phyloP scores from a whole-genome alignment of 2,329 filamentous ascomycete genomes.

The Alternaria atra region DNA sequence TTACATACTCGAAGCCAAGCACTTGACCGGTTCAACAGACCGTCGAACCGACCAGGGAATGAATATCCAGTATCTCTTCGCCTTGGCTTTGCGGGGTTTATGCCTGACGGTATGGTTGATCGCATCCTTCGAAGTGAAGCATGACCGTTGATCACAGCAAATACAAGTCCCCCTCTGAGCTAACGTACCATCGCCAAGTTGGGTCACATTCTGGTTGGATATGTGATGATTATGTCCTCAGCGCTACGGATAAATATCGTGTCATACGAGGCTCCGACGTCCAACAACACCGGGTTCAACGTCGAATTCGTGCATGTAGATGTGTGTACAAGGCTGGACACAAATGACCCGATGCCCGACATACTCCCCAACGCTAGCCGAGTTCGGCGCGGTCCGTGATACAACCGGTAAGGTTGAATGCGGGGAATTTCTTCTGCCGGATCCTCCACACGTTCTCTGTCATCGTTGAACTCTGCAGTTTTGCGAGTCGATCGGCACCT shows the following conservation, averaged over 20 bases:
- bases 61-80: conserved; percentile 13
- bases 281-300: background rate
- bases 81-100: conserved; percentile 36
- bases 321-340: background rate
- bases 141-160: conserved; percentile 2
- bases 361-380: conserved; percentile 2
- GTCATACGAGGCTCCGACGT: background rate
- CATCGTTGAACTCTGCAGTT: background rate
- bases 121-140: conserved; percentile 10
- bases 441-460: background rate
- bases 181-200: background rate
- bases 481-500: background rate
- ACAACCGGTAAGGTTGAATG: conserved; percentile 1
- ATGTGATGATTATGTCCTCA: background rate
- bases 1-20: conserved; percentile 8
- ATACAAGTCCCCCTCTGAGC: background rate
- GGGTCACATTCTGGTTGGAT: background rate
- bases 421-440: conserved; percentile 4
- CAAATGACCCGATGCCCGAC: conserved; percentile 12
- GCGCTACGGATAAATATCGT: background rate
- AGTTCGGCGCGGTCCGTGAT: conserved; percentile 7
- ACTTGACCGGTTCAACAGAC: background rate
- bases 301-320: background rate
- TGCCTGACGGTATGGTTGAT: background rate
- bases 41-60: background rate